phyloP scores from a whole-genome alignment of 2,329 filamentous ascomycete species.

The Fusarium chuoi region DNA sequence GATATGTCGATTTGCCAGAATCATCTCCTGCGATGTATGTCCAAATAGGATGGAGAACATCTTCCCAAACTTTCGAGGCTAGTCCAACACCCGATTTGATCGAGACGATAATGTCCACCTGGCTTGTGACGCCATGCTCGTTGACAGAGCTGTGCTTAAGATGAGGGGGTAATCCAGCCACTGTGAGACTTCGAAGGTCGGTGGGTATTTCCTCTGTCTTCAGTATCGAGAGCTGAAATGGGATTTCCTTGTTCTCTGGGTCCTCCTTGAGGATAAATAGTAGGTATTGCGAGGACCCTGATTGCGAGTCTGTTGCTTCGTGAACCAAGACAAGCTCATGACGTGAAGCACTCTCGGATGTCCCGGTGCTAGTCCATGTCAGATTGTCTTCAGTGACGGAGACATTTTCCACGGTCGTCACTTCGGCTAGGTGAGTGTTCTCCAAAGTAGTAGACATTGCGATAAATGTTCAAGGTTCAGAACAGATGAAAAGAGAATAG shows the following conservation, averaged over 20 bases:
- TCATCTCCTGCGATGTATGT: conserved; percentile 47
- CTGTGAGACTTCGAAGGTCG: conserved; percentile 49
- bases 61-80: conserved; percentile 65
- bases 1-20: conserved; percentile 4
- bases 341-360: conserved; percentile 23
- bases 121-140: conserved; percentile 32
- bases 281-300: conserved; percentile 41
- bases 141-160: conserved; percentile 39
- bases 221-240: conserved; percentile 45
- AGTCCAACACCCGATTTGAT: conserved; percentile 71
- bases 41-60: conserved; percentile 67
- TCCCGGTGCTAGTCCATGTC: conserved; percentile 41
- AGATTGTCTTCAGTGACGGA: conserved; percentile 39
- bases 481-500: neutral
- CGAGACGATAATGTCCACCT: conserved; percentile 74
- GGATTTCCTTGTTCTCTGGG: conserved; percentile 37
- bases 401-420: conserved; percentile 29
- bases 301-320: neutral
- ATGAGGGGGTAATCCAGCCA: conserved; percentile 53
- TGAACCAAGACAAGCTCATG: conserved; percentile 47
- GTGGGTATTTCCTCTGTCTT: conserved; percentile 50
- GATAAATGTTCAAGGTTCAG: neutral
- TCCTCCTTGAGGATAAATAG: conserved; percentile 55
- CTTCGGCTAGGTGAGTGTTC: neutral
- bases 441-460: conserved; percentile 18